Base-by-base conservation (phyloP, 2,329 filamentous ascomycete genomes). In the Trichophyton schoenleinii region DNA sequence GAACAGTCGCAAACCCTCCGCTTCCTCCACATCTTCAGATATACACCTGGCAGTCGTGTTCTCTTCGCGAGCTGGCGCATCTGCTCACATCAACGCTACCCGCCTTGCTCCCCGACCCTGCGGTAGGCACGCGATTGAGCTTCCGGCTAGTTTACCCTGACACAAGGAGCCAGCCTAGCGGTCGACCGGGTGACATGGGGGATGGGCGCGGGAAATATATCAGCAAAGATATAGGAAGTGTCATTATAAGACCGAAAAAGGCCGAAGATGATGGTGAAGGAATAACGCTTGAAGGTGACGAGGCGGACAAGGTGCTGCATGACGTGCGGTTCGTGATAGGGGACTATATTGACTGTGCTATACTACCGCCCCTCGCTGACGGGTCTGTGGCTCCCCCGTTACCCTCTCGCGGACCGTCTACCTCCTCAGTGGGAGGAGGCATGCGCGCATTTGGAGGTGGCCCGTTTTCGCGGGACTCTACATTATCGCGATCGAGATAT, bases 61-160 rank as follows among this genome's bases (percentile, higher is more conserved):
- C 88, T 2, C 81, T 97, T 25, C 80, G 82, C 66, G 91, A 96
- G 73, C 84, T 97, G 41, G 86, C 87, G 22, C 83, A 88, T 61
- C 85, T 92, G 60, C 81, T 97, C 61, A 83, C 84, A 31, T 82
- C 83, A 58, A 81, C 87, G 0, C 79, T 89, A 1, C 87, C 88
- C 0, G 75, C 79, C 1, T 76, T 90, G 20, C 81, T 96, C 2
- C 89, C 91, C 0, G 78, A 81, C 42, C 88, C 88, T 0, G 83
- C 86, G 5, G 81, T 91, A 46, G 91, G 92, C 63, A 92, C 91
- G 7, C 85, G 92, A 60, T 80, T 96, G n/a, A 85, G 84, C 63
- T 97, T 94, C 75, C 87, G 91, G 57, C 82, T 96, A 18, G 84
- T 96, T 60, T 96, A 88, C 71, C 87, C 88, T 1, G 90, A 96